A percentile compares a stretch with the other conserved stretches of the same genome.
These are phyloP conservation scores for Fragaria nilgerrensis DNA, from an alignment of 306 rosid genomes.

Conservation along the genomic window DNA sequence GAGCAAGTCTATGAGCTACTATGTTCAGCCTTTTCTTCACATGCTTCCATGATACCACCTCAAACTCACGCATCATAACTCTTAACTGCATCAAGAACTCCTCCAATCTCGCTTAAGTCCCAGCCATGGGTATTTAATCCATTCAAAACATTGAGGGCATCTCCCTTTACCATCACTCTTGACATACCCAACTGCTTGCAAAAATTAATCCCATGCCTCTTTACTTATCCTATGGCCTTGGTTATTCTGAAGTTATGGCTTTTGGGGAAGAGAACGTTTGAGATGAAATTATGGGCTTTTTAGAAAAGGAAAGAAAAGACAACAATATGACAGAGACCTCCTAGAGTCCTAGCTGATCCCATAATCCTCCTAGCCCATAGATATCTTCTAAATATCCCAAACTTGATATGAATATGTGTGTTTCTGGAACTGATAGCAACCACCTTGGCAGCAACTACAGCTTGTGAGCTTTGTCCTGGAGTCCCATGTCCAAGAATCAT, in stretches of 20 bases:
- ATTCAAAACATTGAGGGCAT: no score
- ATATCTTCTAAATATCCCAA: neutral
- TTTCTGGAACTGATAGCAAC: slow-evolving; percentile 2
- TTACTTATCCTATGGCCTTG: neutral
- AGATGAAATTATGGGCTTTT: neutral
- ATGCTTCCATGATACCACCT: no score
- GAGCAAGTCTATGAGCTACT: no score
- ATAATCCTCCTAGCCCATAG: neutral
- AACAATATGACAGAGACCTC: slow-evolving; percentile 9
- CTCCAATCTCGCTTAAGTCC: no score
- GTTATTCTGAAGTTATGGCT: neutral
- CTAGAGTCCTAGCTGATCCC: neutral
- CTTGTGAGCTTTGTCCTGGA: slow-evolving; percentile 8
- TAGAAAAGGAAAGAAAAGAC: neutral
- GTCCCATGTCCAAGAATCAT: slow-evolving; percentile 8
- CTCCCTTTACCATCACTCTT: no score
- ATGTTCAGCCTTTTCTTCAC: no score
- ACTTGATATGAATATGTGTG: slow-evolving; percentile 2
- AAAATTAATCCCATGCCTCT: neutral
- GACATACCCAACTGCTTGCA: no score
- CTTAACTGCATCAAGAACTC: no score
- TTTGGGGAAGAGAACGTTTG: no score
- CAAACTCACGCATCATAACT: no score
- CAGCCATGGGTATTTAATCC: no score
- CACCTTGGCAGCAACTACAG: slow-evolving; percentile 2